Evolutionary conservation across 768 basidiomycete species (phyloP).

Genomic region (Boletellus sp.): DNA sequence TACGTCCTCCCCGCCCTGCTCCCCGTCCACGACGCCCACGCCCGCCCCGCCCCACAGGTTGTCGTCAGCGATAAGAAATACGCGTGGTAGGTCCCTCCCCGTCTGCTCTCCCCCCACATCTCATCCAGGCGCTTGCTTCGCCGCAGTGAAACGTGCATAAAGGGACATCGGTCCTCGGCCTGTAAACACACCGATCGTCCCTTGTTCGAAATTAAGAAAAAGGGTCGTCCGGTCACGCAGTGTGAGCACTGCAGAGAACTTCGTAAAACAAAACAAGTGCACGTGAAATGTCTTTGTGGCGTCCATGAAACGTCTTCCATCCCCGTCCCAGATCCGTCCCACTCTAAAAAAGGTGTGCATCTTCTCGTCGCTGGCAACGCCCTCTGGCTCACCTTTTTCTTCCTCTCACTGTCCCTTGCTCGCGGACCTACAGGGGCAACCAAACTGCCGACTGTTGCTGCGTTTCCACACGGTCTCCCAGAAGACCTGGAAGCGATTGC

Average conservation of each 20-base stretch:
- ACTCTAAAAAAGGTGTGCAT: constrained; percentile 63
- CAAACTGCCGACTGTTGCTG: constrained; percentile 64
- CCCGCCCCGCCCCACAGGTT: constrained; percentile 40
- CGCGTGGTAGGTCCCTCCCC: constrained; percentile 56
- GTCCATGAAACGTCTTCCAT: constrained; percentile 35
- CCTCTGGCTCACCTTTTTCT: background rate
- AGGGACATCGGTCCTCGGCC: constrained; percentile 86
- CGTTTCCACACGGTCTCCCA: constrained; percentile 78
- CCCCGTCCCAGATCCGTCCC: constrained; percentile 21
- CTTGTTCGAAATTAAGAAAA: constrained; percentile 77
- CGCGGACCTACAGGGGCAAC: constrained; percentile 41
- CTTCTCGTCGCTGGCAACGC: background rate
- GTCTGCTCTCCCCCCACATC: constrained; percentile 1
- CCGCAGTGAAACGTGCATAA: constrained; percentile 85
- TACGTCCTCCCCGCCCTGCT: constrained; percentile 22
- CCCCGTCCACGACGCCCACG: constrained; percentile 1
- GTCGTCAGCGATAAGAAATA: constrained; percentile 76
- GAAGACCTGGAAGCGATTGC: constrained; percentile 58
- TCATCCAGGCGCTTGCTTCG: background rate
- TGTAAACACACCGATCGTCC: constrained; percentile 88
- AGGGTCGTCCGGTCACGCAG: constrained; percentile 54
- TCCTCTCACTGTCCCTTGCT: constrained; percentile 47
- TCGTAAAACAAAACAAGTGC: constrained; percentile 45
- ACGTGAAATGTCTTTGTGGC: constrained; percentile 41
- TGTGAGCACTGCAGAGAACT: constrained; percentile 49